phyloP scores from a whole-genome alignment of 164 flowering plant species.

The Platanus orientalis region DNA sequence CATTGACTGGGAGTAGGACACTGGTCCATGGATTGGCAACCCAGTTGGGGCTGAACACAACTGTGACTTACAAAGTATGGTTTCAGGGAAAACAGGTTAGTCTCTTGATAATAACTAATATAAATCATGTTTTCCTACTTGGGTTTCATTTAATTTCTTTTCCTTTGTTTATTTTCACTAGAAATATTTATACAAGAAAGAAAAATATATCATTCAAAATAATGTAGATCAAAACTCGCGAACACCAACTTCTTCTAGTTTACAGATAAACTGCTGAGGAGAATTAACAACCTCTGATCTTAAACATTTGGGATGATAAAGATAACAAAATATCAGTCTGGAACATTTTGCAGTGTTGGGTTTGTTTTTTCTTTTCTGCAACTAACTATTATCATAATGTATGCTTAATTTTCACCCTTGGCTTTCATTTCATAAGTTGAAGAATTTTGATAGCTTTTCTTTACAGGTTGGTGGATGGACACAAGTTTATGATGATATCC shows the following conservation, averaged over 20 bases:
- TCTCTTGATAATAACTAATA: not conserved
- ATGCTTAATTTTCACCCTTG: not conserved
- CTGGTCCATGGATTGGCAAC: conserved; percentile 34
- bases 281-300: no score
- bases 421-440: not conserved
- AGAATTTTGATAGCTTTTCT: not conserved
- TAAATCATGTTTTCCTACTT: no score
- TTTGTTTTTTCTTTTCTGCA: no score
- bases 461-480: conserved; percentile 68
- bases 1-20: conserved; percentile 43
- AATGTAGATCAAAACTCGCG: no score
- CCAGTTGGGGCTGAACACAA: conserved; percentile 29
- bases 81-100: conserved; percentile 43
- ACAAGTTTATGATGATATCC: conserved; percentile 34
- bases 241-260: no score
- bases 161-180: no score
- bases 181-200: no score
- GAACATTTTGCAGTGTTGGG: no score
- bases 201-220: no score
- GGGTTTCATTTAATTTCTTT: no score
- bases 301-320: no score
- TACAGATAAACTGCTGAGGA: no score
- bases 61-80: conserved; percentile 50
- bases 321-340: not conserved
- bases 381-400: not conserved